A percentile compares a stretch with the other conserved stretches of the same genome.
These are phyloP conservation scores for Myxozyma neglecta DNA, from an alignment of 805 yeast genomes.

Conservation along the genomic window DNA sequence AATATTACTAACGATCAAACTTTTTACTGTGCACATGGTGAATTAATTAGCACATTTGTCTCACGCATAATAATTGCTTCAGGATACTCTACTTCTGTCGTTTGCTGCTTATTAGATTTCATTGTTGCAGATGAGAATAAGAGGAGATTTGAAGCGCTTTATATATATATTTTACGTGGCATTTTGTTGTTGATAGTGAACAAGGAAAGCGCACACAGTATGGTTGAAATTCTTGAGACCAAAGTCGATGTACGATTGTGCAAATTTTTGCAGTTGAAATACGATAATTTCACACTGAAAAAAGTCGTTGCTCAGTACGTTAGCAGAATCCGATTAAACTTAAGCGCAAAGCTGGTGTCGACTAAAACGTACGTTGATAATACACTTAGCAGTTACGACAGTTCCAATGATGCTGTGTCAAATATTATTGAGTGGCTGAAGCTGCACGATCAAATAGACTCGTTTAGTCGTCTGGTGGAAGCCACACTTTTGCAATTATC, in stretches of 20 bases:
- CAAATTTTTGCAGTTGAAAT: not conserved
- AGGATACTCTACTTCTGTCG: not conserved
- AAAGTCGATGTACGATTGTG: not conserved
- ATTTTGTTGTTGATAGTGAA: not conserved
- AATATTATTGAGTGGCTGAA: conserved; percentile 35
- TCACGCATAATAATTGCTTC: conserved; percentile 22
- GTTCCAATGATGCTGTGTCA: conserved; percentile 49
- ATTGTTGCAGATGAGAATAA: conserved; percentile 9
- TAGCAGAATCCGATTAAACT: not conserved
- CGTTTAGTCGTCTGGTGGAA: not conserved
- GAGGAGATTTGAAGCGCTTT: conserved; percentile 12
- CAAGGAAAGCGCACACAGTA: not conserved
- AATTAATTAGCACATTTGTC: conserved; percentile 23
- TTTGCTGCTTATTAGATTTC: not conserved
- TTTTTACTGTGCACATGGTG: conserved; percentile 37
- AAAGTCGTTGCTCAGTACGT: not conserved
- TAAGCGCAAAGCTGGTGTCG: not conserved
- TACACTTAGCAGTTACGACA: conserved; percentile 23
- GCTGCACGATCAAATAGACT: not conserved
- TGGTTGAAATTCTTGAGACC: not conserved
- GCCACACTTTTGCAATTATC: not conserved
- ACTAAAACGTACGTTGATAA: not conserved
- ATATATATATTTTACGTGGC: conserved; percentile 11
- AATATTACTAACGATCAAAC: not conserved
- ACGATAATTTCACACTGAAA: not conserved